Evolutionary conservation across 139 green algal species (phyloP).

Genomic region (Chlorella sorokiniana): DNA sequence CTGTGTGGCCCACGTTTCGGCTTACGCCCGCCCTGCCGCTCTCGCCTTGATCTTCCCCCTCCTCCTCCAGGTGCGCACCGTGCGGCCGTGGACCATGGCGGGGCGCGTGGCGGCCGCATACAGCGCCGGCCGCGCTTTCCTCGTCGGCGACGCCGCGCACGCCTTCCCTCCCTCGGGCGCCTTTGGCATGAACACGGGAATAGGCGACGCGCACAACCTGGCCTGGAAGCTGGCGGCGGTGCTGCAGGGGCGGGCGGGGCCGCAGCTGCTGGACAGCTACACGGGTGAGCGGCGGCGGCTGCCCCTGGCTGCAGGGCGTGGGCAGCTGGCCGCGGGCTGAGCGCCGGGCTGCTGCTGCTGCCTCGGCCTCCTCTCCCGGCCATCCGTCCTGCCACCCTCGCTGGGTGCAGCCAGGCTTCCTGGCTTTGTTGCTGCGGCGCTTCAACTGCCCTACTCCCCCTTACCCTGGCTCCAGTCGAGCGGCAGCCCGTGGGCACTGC

Average conservation of each 20-base stretch:
- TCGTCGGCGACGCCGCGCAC: conserved; percentile 94
- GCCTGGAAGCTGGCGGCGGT: conserved; percentile 94
- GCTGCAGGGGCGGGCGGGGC: conserved; percentile 36
- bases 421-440: background rate
- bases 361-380: no score
- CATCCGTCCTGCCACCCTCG: no score
- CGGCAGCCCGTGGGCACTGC: conserved; percentile 71
- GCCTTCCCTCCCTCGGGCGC: conserved; percentile 80
- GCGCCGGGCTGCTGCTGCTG: background rate
- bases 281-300: conserved; percentile 9
- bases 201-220: conserved; percentile 91
- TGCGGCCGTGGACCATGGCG: conserved; percentile 88
- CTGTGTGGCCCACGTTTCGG: background rate
- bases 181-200: conserved; percentile 98
- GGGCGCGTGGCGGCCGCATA: conserved; percentile 78
- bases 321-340: no score
- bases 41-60: background rate
- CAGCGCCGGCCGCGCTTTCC: conserved; percentile 60
- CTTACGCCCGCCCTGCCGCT: background rate
- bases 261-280: conserved; percentile 76
- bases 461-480: conserved; percentile 55
- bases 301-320: no score
- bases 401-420: conserved; percentile 7
- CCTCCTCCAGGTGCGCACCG: conserved; percentile 43
- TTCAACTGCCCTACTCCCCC: background rate